Base-by-base conservation (phyloP, 192 early-diverging fungal species). In the Lobosporangium transversale region DNA sequence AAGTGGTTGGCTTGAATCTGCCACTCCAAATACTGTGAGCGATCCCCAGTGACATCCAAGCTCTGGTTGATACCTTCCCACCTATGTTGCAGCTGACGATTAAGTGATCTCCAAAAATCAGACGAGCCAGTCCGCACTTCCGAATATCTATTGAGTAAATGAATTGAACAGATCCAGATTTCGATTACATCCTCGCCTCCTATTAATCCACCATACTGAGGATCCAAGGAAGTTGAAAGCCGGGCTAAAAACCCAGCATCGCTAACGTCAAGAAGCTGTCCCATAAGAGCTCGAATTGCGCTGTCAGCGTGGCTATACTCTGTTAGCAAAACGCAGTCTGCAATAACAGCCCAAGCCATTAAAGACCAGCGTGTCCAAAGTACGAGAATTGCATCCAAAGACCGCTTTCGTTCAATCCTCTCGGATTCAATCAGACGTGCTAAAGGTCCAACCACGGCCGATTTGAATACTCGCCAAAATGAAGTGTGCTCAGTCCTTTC, bases 111-210 rank as follows among this genome's bases (percentile, higher is more conserved):
- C 70, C 70, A 73, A 30, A 73, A 73, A 29, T n/a, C 54, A 0
- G 23, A 9, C 6, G 26, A 23, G 12, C 4, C 10, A 14, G 26
- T 11, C 2, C 53, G 45, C 14, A 18, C 23, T 1, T 62, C 53
- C 36, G 54, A 30, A 15, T 60, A 48, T 14, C 37, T 23, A 21
- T 66, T 61, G 11, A 76, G 48, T 0, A 59, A 12, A 7, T 67
- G 63, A 24, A 67, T 67, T 9, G 57, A 31, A 37, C 73, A 67
- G 12, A 62, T 37, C 73, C 73, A 76, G 20, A 76, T 8, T 36
- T 76, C 58, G 29, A 62, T 4, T 12, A 66, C 21, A 18, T 76
- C 64, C 15, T 62, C 48, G 24, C 58, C 64, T 9, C 23, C 37
- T 3, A 45, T 42, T 17, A 5, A 15, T 8, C 49, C 26, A 0